Evolutionary conservation across 768 basidiomycete species (phyloP).

Genomic region (Rossbeevera mucosa): DNA sequence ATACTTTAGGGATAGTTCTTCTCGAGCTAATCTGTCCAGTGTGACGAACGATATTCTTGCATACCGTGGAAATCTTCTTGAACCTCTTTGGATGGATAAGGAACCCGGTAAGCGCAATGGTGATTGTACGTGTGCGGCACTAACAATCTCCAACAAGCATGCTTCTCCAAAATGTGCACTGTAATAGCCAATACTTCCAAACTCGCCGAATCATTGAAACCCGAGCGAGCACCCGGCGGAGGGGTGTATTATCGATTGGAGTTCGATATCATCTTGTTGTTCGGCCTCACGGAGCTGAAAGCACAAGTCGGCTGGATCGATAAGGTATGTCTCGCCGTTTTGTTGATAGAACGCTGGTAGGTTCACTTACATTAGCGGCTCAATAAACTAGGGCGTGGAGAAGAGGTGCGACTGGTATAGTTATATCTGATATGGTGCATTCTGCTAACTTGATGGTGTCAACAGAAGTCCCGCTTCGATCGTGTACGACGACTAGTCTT

Average conservation of each 20-base stretch:
- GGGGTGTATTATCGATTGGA: constrained; percentile 13
- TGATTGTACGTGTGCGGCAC: not conserved
- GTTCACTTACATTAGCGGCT: not conserved
- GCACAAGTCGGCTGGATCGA: constrained; percentile 43
- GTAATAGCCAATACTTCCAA: constrained; percentile 10
- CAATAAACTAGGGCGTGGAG: constrained; percentile 11
- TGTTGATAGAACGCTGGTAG: too few species aligned
- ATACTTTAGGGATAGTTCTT: not conserved
- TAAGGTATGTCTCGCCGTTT: constrained; percentile 3
- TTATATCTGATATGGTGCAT: not conserved
- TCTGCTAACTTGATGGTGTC: not conserved
- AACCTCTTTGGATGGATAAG: constrained; percentile 12
- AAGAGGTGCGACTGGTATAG: constrained; percentile 4
- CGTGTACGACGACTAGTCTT: constrained; percentile 16
- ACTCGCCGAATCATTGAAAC: not conserved
- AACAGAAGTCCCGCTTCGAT: constrained; percentile 21
- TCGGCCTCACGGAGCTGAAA: constrained; percentile 43
- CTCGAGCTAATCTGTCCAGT: not conserved
- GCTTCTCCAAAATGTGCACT: constrained; percentile 11
- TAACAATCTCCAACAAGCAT: constrained; percentile 2
- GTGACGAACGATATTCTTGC: constrained; percentile 2
- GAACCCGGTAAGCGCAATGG: constrained; percentile 10
- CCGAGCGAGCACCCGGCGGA: not conserved
- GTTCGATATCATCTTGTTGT: constrained; percentile 35
- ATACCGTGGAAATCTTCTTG: constrained; percentile 8